Percentiles rank a stretch among this genome's conserved stretches.
phyloP scores from a whole-genome alignment of 108 stramenopile species.

The Nitzschia inconspicua region DNA sequence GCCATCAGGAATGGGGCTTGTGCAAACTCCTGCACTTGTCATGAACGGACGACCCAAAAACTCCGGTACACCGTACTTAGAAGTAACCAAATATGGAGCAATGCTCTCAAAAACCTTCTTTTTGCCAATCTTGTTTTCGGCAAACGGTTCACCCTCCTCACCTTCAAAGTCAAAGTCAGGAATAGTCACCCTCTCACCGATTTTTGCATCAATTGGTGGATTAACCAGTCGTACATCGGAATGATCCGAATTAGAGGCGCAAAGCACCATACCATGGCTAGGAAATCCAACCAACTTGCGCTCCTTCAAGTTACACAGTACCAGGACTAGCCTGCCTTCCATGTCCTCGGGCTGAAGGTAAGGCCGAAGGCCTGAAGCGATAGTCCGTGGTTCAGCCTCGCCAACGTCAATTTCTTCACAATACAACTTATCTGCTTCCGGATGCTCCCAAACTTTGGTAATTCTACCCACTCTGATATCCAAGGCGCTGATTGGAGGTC shows the following conservation, averaged over 20 bases:
- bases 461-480: constrained; percentile 92
- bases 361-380: constrained; percentile 93
- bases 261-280: constrained; percentile 97
- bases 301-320: constrained; percentile 96
- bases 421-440: constrained; percentile 95
- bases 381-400: constrained; percentile 85
- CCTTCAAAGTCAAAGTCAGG: constrained; percentile 80
- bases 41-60: constrained; percentile 85
- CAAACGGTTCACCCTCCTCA: constrained; percentile 75
- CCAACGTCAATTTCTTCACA: constrained; percentile 99
- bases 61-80: constrained; percentile 79
- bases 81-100: constrained; percentile 88
- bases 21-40: constrained; percentile 87
- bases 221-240: constrained; percentile 87
- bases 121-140: constrained; percentile 94
- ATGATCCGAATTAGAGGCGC: constrained; percentile 90
- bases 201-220: constrained; percentile 88
- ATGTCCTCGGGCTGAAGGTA: constrained; percentile 83
- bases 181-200: constrained; percentile 90
- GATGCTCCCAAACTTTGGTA: constrained; percentile 92
- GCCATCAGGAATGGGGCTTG: constrained; percentile 77
- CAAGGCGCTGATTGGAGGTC: constrained; percentile 84
- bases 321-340: constrained; percentile 87
- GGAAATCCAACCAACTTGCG: constrained; percentile 94
- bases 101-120: constrained; percentile 97